Evolutionary conservation across 2,329 filamentous ascomycete species (phyloP).

Genomic region (Ophiostoma sp.): DNA sequence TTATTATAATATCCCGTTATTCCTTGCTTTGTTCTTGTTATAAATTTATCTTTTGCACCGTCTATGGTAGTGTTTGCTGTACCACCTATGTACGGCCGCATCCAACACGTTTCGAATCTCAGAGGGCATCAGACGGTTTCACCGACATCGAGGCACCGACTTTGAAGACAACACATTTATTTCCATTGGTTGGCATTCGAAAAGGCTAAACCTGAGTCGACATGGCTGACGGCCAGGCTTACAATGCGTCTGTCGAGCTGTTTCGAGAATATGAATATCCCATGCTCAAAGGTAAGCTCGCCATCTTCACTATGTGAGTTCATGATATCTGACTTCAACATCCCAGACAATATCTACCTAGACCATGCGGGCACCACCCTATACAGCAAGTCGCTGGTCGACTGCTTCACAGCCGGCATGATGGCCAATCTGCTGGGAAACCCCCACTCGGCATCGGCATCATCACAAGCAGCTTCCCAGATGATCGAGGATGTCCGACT

Average conservation of each 20-base stretch:
- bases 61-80: neutral
- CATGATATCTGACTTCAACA: slow-evolving; percentile 22
- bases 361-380: slow-evolving; percentile 94
- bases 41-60: neutral
- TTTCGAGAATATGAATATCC: slow-evolving; percentile 60
- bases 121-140: neutral
- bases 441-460: slow-evolving; percentile 78
- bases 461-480: slow-evolving; percentile 70
- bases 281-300: slow-evolving; percentile 56
- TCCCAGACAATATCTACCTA: slow-evolving; percentile 67
- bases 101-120: neutral
- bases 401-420: slow-evolving; percentile 74
- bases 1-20: neutral
- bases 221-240: slow-evolving; percentile 33
- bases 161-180: neutral
- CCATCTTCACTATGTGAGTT: neutral
- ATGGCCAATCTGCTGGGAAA: slow-evolving; percentile 78
- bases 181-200: neutral
- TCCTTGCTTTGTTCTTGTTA: neutral
- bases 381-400: slow-evolving; percentile 74
- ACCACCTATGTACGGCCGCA: neutral
- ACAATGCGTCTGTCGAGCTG: slow-evolving; percentile 55
- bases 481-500: slow-evolving; percentile 72
- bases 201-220: neutral
- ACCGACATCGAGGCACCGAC: neutral